Percentiles rank a stretch among this genome's conserved stretches.
phyloP scores from a whole-genome alignment of 257 asterid species.

The Solanum infundibuliforme region DNA sequence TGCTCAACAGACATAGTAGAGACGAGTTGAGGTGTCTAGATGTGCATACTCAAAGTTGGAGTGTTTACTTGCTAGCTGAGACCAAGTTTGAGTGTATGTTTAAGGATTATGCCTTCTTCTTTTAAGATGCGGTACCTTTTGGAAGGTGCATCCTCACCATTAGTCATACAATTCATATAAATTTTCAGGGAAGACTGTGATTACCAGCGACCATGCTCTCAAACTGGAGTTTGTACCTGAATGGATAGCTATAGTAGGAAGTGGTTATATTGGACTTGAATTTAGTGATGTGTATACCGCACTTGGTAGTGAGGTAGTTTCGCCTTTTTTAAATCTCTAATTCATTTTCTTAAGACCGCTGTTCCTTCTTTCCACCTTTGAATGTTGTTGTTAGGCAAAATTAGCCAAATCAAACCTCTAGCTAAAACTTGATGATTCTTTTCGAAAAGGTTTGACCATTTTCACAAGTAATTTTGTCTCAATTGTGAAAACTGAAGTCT shows the following conservation, averaged over 20 bases:
- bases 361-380: not conserved
- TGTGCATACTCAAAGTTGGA: not conserved
- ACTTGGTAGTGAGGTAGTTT: slow-evolving; percentile 90
- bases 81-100: not conserved
- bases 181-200: slow-evolving; percentile 78
- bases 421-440: not conserved
- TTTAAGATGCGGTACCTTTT: not conserved
- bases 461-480: not conserved
- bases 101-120: not conserved
- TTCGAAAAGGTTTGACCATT: not conserved
- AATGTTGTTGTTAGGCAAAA: not conserved
- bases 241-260: slow-evolving; percentile 95
- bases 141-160: not conserved
- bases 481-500: not conserved
- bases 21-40: not conserved
- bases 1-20: not conserved
- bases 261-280: slow-evolving; percentile 97
- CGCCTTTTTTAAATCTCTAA: not conserved
- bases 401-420: not conserved
- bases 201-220: slow-evolving; percentile 95
- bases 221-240: slow-evolving; percentile 79
- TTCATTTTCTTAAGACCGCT: not conserved
- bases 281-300: slow-evolving; percentile 96
- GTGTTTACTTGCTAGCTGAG: not conserved
- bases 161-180: not conserved